Percentiles rank a stretch among this genome's conserved stretches.
These are phyloP conservation scores for Pseudopediastrum boryanum DNA, from an alignment of 139 green algal genomes.

Conservation along the genomic window DNA sequence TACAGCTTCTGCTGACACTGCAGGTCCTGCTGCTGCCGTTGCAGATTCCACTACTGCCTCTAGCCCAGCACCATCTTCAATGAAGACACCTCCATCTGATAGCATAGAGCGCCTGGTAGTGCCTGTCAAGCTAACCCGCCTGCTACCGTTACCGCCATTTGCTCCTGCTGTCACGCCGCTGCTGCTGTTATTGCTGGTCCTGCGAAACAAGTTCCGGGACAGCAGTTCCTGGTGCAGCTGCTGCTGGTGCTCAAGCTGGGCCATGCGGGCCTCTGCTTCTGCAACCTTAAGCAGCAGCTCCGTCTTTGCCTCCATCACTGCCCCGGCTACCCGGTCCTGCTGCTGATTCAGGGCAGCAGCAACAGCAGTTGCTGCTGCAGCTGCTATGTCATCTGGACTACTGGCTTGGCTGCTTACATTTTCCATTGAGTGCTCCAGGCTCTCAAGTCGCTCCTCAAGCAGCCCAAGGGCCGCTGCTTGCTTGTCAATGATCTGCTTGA, in stretches of 20 bases:
- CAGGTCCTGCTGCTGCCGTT: conserved; percentile 2
- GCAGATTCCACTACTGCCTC: background rate
- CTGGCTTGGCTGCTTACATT: too few species aligned
- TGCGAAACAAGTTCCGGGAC: background rate
- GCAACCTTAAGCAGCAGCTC: background rate
- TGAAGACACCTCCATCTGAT: background rate
- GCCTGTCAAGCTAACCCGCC: too few species aligned
- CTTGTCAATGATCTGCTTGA: conserved; percentile 16
- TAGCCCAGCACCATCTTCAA: background rate
- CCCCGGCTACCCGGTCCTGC: background rate
- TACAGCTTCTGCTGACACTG: background rate
- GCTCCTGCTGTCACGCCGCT: background rate
- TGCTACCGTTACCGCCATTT: too few species aligned
- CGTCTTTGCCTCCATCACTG: background rate
- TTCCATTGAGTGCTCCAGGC: conserved; percentile 6
- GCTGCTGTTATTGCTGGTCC: conserved; percentile 1
- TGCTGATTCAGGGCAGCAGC: conserved; percentile 1
- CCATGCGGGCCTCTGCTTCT: background rate
- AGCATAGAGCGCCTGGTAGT: conserved; percentile 8
- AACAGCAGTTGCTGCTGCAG: conserved; percentile 1
- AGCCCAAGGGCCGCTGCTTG: background rate
- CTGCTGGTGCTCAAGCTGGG: too few species aligned
- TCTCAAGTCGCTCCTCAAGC: background rate
- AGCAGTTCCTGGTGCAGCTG: too few species aligned
- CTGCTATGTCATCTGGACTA: too few species aligned